Base-by-base conservation (phyloP, 2,329 filamentous ascomycete genomes). In the Microdochium paspali region DNA sequence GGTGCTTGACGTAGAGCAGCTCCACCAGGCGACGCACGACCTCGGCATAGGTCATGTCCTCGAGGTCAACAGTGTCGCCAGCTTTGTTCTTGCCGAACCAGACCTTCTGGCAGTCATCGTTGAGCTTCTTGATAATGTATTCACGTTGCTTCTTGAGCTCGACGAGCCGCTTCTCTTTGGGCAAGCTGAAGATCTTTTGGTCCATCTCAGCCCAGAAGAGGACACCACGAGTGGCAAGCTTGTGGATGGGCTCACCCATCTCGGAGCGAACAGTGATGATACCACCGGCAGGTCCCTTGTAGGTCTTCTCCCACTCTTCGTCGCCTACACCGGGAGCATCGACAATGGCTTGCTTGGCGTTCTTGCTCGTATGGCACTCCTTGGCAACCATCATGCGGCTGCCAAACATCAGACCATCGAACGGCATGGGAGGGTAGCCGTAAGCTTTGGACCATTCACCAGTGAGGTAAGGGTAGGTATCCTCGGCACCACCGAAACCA, bases 231-330 rank as follows among this genome's bases (percentile, higher is more conserved):
- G 93, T 98, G 15, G 93, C 94, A 50, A 98, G 80, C 74, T 98
- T 98, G 75, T 98, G 93, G 52, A 98, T 98, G 5, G 93, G 94
- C 74, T 98, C 93, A 43, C 93, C 94, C 94, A 98, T 98, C 70
- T 98, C 93, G 1, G 93, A 98, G 54, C 90, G 82, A 44, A 98
- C 93, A 24, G 93, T 98, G 59, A 98, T 91, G 53, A 98, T 82
- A 64, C 93, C 93, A 59, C 93, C 93, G 49, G 90, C 86, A 24
- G 90, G 77, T 18, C 87, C 88, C 71, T 91, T 89, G 74, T 95
- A 95, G 4, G 89, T 94, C 70, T 90, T 84, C 69, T 95, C 90
- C 90, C 90, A 96, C 55, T 91, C 77, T 51, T 66, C 67, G 60
- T 96, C 90, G 45, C 86, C 85, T 30, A 95, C 74, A 63, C 90